Conservation (phyloP, 2,329 filamentous ascomycete genomes). For the Paecilomyces sp. region DNA sequence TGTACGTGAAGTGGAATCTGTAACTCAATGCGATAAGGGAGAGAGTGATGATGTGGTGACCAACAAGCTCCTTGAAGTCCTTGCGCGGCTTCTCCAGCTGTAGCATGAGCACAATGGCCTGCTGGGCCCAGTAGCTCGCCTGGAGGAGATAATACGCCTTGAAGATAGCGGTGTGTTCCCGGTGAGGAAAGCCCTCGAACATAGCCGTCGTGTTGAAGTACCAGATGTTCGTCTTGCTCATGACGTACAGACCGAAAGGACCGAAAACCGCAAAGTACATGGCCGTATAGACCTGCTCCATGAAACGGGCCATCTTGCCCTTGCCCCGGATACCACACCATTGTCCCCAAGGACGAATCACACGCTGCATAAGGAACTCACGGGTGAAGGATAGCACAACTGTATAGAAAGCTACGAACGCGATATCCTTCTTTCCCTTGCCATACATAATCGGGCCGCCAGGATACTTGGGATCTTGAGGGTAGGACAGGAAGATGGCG, state of each 20-base stretch:
- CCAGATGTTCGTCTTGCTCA: slow-evolving; percentile 87
- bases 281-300: slow-evolving; percentile 94
- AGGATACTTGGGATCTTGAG: slow-evolving; percentile 50
- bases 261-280: slow-evolving; percentile 81
- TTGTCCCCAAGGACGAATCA: slow-evolving; percentile 70
- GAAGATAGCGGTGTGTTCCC: slow-evolving; percentile 69
- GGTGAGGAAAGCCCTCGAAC: slow-evolving; percentile 84
- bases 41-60: slow-evolving; percentile 85
- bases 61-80: slow-evolving; percentile 89
- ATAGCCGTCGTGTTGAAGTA: slow-evolving; percentile 89
- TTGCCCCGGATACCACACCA: slow-evolving; percentile 62
- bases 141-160: slow-evolving; percentile 96
- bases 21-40: slow-evolving; percentile 80
- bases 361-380: slow-evolving; percentile 90
- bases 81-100: slow-evolving; percentile 90
- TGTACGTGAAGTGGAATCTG: slow-evolving; percentile 94
- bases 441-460: slow-evolving; percentile 63
- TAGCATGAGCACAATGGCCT: slow-evolving; percentile 78
- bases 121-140: slow-evolving; percentile 92
- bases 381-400: slow-evolving; percentile 86
- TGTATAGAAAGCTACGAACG: slow-evolving; percentile 83
- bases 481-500: slow-evolving; percentile 88
- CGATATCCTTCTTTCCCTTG: slow-evolving; percentile 80
- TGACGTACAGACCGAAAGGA: slow-evolving; percentile 80
- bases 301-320: slow-evolving; percentile 81